phyloP scores from a whole-genome alignment of 2,329 filamentous ascomycete species.

The Trichoderma koningii region DNA sequence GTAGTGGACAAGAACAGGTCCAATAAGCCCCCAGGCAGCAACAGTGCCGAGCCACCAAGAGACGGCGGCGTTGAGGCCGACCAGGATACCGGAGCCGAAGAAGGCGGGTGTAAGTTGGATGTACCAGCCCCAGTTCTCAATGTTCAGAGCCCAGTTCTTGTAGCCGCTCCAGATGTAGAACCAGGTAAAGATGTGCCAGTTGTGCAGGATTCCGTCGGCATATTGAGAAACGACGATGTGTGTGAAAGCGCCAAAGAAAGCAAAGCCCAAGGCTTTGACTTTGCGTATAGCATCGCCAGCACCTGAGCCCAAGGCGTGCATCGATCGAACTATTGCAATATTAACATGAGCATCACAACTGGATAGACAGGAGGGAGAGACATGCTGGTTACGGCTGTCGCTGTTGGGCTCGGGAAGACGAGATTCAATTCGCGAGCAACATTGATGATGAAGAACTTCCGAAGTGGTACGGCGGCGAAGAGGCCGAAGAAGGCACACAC shows the following conservation, averaged over 20 bases:
- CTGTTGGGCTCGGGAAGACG: slow-evolving; percentile 61
- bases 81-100: slow-evolving; percentile 58
- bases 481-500: slow-evolving; percentile 66
- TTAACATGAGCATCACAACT: not conserved
- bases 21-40: slow-evolving; percentile 57
- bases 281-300: slow-evolving; percentile 56
- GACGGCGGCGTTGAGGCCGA: slow-evolving; percentile 55
- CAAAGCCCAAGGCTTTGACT: slow-evolving; percentile 55
- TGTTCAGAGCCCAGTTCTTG: slow-evolving; percentile 51
- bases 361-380: too few relatives aligned
- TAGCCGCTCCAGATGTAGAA: slow-evolving; percentile 59
- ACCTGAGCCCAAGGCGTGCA: slow-evolving; percentile 59
- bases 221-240: slow-evolving; percentile 62
- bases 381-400: slow-evolving; percentile 41
- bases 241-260: slow-evolving; percentile 53
- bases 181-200: slow-evolving; percentile 57
- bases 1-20: slow-evolving; percentile 49
- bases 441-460: slow-evolving; percentile 70
- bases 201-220: slow-evolving; percentile 60
- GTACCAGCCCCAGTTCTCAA: slow-evolving; percentile 65
- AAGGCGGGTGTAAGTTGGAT: slow-evolving; percentile 63
- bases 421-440: slow-evolving; percentile 61
- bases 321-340: slow-evolving; percentile 59
- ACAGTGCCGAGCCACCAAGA: slow-evolving; percentile 60
- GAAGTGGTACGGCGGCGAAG: slow-evolving; percentile 63